Evolutionary conservation across 371 early-diverging fungal species (phyloP), one percentile per base, ranked within the genome.

Genomic region (Actinomortierella ambigua): DNA sequence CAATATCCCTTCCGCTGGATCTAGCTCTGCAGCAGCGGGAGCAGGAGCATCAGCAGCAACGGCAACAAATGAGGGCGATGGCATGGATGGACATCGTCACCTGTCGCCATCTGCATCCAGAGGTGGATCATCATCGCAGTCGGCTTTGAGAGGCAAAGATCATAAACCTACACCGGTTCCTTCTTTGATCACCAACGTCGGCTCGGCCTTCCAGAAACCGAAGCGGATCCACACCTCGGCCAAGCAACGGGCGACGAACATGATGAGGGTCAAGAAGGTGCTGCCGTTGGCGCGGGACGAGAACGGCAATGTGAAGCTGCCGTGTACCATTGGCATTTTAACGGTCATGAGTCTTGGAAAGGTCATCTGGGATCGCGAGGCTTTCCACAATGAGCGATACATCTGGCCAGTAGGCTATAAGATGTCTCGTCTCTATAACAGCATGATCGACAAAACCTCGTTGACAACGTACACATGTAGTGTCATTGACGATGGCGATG

Each of bases 401-500:
- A 95, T 97, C 53, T 97, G 89, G 77, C 94, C 98, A 13, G 90
- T 93, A 5, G 96, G 96, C 20, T 97, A 93, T 73, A 86, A 60
- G 34, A 57, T 51, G 56, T 57, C 59, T 18, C 77, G 95, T 58
- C 73, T 81, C 55, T 95, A 88, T 68, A 83, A 88, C 57, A 93
- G 94, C 64, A 93, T 92, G 84, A 80, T 88, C 9, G 88, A 93
- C 68, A 84, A 89, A 17, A 81, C 83, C n/a, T 78, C 80, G 46
- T 81, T 82, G 50, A 87, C 89, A 14, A 83, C 80, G 22, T 96
- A 96, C 67, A 88, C 86, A 20, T 94, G 93, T 54, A 83, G 84
- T 50, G 90, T 97, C 29, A 68, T 91, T 46, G 93, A 94, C 59
- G 94, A 92, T 57, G 93, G 89, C 22, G 90, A 89, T 13, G 85